Evolutionary conservation across 805 yeast genomes (phyloP), one percentile per base, ranked within the genome.

Genomic region (Zygosaccharomyces bailii): DNA sequence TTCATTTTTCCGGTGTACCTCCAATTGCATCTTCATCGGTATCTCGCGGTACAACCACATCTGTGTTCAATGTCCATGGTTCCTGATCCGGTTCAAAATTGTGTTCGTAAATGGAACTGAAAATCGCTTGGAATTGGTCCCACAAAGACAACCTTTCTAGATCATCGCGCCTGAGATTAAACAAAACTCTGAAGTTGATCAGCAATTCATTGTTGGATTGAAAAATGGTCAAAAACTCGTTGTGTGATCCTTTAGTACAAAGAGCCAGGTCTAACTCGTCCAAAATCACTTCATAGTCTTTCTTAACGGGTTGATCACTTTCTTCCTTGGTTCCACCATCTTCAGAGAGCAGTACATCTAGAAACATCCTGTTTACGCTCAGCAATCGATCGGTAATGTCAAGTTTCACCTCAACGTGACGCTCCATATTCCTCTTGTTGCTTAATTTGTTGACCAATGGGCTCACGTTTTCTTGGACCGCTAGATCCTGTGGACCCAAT

Each of bases 401-500:
- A 13, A 56, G 36, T 40, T 53, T 54, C 23, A 46, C 35, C 23
- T 63, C 68, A 10, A 48, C 40, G 49, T 63, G 68, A n/a, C 44
- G 44, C 16, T 62, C 65, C 11, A 53, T 13, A 21, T 61, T 60
- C 40, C 51, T 54, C 48, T 57, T 61, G 34, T 57, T 60, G 1
- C 63, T 46, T 18, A 63, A 43, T 49, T 55, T 61, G 30, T 53
- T 52, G 1, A 55, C 65, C 11, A 62, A 33, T 5, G 57, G 49
- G 37, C 59, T 53, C 3, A 52, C 45, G 19, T 42, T 14, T 9
- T 48, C 20, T 8, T 51, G 46, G 1, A 61, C 31, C 2, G 56
- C 45, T 11, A 50, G 32, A 46, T 63, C 63, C 45, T 63, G 68
- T 6, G 65, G 63, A 4, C 68, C 68, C 46, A 59, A 37, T 3